These are phyloP conservation scores for Pseudogymnoascus sp. DNA, from an alignment of 2,329 filamentous ascomycete species.

Conservation along the genomic window DNA sequence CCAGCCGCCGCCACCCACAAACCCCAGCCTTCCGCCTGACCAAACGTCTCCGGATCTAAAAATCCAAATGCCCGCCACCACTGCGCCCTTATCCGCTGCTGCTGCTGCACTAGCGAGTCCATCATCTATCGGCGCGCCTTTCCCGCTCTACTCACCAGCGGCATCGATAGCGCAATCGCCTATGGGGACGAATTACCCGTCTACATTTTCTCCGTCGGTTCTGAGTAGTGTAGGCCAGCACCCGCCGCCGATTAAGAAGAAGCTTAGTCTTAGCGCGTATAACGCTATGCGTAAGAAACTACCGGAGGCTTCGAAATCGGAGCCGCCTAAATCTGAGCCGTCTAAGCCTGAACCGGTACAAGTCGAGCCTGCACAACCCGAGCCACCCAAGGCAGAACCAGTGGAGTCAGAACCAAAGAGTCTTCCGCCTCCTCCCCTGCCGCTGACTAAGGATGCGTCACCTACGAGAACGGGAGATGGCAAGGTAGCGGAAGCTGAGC, in stretches of 20 bases:
- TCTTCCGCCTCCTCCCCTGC: background rate
- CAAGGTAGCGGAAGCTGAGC: background rate
- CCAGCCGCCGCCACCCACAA: constrained; percentile 4
- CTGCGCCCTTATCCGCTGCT: constrained; percentile 40
- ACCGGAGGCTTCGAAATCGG: constrained; percentile 17
- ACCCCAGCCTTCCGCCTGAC: background rate
- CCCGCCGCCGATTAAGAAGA: constrained; percentile 57
- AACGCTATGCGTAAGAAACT: constrained; percentile 41
- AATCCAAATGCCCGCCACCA: constrained; percentile 46
- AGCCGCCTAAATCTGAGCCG: background rate
- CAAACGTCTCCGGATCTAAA: constrained; percentile 23
- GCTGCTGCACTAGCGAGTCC: constrained; percentile 24
- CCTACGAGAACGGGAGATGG: background rate
- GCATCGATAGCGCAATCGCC: constrained; percentile 42
- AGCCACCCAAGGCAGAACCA: background rate
- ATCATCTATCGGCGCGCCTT: constrained; percentile 22
- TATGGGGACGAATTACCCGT: constrained; percentile 35
- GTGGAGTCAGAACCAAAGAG: background rate
- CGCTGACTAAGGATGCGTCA: background rate
- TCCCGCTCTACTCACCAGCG: constrained; percentile 34
- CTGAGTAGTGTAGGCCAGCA: constrained; percentile 38
- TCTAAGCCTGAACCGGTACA: background rate
- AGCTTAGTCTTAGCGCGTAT: constrained; percentile 58
- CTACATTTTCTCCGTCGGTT: constrained; percentile 35
- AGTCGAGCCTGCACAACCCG: background rate